A percentile compares a stretch with the other conserved stretches of the same genome.
Conservation (phyloP, 2,329 filamentous ascomycete genomes). For the Sclerotinia nivalis region DNA sequence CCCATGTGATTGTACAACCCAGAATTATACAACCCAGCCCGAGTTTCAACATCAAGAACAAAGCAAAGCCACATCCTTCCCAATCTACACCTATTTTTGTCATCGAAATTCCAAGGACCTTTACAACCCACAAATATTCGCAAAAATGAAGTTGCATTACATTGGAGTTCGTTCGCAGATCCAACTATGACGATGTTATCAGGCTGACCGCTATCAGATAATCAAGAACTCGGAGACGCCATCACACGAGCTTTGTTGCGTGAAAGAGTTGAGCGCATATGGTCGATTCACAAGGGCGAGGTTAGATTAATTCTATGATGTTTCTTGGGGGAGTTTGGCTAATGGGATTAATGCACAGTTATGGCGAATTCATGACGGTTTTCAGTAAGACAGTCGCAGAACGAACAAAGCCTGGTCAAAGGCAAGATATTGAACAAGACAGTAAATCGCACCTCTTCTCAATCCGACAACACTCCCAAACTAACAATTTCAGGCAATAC, state of each 20-base stretch:
- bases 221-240: slow-evolving; percentile 78
- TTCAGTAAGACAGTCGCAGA: slow-evolving; percentile 88
- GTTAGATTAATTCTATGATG: not conserved
- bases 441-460: slow-evolving; percentile 46
- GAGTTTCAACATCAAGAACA: slow-evolving; percentile 17
- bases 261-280: slow-evolving; percentile 70
- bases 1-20: slow-evolving; percentile 10
- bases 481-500: slow-evolving; percentile 56
- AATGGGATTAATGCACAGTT: slow-evolving; percentile 39
- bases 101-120: not conserved
- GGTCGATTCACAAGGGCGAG: slow-evolving; percentile 20
- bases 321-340: not conserved
- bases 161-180: slow-evolving; percentile 65
- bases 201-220: slow-evolving; percentile 56
- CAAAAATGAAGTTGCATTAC: slow-evolving; percentile 82
- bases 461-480: slow-evolving; percentile 1
- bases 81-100: not conserved
- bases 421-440: slow-evolving; percentile 84
- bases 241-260: slow-evolving; percentile 72
- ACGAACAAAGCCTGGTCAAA: slow-evolving; percentile 75
- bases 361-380: slow-evolving; percentile 73
- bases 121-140: slow-evolving; percentile 30
- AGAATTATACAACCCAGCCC: not conserved
- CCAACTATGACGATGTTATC: slow-evolving; percentile 28
- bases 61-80: slow-evolving; percentile 20